phyloP scores from a whole-genome alignment of 805 yeast genomes.

The Metschnikowia sp. region DNA sequence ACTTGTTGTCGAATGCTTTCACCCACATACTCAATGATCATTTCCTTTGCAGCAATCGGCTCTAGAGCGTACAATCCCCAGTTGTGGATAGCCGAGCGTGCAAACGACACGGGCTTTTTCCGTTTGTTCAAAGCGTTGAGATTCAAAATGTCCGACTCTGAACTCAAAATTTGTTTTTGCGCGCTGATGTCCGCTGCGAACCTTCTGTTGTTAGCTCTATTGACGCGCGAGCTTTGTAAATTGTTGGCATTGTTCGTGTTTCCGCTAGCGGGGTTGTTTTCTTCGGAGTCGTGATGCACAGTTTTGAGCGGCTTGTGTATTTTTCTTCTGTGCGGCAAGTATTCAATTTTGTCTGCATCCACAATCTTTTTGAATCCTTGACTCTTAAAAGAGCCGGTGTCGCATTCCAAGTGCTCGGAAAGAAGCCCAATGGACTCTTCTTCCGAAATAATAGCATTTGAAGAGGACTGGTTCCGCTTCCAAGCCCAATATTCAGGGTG shows the following conservation, averaged over 20 bases:
- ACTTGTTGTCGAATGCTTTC: slow-evolving; percentile 90
- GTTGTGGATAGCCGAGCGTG: slow-evolving; percentile 93
- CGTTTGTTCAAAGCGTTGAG: slow-evolving; percentile 86
- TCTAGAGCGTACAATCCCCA: slow-evolving; percentile 98
- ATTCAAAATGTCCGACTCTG: slow-evolving; percentile 77
- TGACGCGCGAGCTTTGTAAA: slow-evolving; percentile 73
- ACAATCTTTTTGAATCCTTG: slow-evolving; percentile 72
- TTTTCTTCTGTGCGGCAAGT: slow-evolving; percentile 78
- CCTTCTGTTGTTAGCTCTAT: slow-evolving; percentile 82
- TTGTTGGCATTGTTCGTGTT: slow-evolving; percentile 19
- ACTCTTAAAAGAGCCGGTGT: slow-evolving; percentile 62
- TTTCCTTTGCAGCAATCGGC: slow-evolving; percentile 92
- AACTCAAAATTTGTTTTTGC: slow-evolving; percentile 70
- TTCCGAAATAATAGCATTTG: slow-evolving; percentile 23
- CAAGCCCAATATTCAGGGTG: slow-evolving; percentile 64
- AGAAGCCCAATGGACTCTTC: slow-evolving; percentile 28
- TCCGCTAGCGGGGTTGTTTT: slow-evolving; percentile 13
- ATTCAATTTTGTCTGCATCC: slow-evolving; percentile 68
- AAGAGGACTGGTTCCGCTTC: slow-evolving; percentile 41
- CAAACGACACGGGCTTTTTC: slow-evolving; percentile 93
- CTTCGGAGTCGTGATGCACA: slow-evolving; percentile 61
- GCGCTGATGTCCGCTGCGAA: slow-evolving; percentile 87
- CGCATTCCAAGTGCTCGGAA: slow-evolving; percentile 35
- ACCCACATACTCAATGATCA: slow-evolving; percentile 98
- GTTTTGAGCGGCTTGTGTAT: slow-evolving; percentile 69